phyloP scores from a whole-genome alignment of 192 early-diverging fungal species.

The Coemansia umbellata region DNA sequence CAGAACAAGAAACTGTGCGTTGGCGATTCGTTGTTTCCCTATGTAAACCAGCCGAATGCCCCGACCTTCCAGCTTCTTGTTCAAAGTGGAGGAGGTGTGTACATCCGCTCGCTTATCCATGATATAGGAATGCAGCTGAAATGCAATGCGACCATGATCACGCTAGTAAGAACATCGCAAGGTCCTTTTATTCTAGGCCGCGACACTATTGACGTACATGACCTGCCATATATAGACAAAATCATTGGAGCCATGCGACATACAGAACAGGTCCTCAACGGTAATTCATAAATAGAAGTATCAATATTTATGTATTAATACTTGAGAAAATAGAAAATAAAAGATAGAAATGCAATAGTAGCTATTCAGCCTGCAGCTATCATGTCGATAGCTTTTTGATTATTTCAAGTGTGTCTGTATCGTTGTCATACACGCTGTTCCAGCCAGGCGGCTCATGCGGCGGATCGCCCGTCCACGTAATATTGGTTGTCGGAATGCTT shows the following conservation, averaged over 20 bases:
- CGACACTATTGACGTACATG: conserved; percentile 40
- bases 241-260: conserved; percentile 25
- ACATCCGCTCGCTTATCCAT: conserved; percentile 68
- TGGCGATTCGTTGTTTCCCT: conserved; percentile 16
- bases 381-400: too few relatives aligned
- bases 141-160: conserved; percentile 59
- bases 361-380: too few relatives aligned
- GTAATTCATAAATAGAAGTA: not conserved
- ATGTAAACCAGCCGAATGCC: conserved; percentile 21
- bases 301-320: not conserved
- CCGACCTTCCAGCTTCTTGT: conserved; percentile 57
- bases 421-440: conserved; percentile 63
- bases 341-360: too few relatives aligned
- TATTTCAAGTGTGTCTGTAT: conserved; percentile 26
- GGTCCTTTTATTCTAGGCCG: conserved; percentile 51
- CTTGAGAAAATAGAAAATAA: too few relatives aligned
- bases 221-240: conserved; percentile 29
- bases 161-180: conserved; percentile 58
- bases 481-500: conserved; percentile 12
- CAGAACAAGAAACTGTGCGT: not conserved
- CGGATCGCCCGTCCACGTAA: conserved; percentile 56
- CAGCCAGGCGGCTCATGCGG: conserved; percentile 60
- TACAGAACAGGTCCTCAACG: too few relatives aligned
- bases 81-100: conserved; percentile 64
- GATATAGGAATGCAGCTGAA: conserved; percentile 59